phyloP scores from a whole-genome alignment of 768 basidiomycete genomes.

The Termitomyces sp. region DNA sequence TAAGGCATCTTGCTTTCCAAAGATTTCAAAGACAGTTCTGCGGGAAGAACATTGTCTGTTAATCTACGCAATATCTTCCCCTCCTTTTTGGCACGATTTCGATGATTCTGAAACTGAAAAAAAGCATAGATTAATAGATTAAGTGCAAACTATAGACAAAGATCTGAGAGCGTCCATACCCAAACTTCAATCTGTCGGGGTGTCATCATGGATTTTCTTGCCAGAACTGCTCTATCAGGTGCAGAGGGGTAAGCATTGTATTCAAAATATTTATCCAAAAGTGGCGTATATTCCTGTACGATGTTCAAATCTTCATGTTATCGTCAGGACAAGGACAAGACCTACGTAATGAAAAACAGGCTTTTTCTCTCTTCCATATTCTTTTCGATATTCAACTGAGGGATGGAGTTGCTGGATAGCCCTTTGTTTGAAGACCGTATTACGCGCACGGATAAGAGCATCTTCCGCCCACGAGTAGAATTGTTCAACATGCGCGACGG shows the following conservation, averaged over 20 bases:
- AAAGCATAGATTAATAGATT: not conserved
- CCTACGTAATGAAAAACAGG: too few relatives aligned
- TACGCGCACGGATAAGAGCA: too few relatives aligned
- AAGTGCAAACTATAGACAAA: too few relatives aligned
- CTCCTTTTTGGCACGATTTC: conserved; percentile 31
- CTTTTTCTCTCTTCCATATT: too few relatives aligned
- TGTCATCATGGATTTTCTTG: conserved; percentile 36
- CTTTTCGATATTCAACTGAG: too few relatives aligned
- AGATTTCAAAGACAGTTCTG: conserved; percentile 17
- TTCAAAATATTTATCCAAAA: conserved; percentile 42
- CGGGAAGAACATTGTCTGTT: conserved; percentile 11
- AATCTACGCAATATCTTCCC: conserved; percentile 18
- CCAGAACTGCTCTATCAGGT: conserved; percentile 32
- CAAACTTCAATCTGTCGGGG: conserved; percentile 48
- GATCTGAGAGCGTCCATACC: too few relatives aligned
- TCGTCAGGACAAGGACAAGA: too few relatives aligned
- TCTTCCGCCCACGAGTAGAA: too few relatives aligned
- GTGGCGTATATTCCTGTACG: conserved; percentile 28
- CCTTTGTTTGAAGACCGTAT: too few relatives aligned
- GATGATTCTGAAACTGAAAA: conserved; percentile 42
- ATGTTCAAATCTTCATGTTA: too few relatives aligned
- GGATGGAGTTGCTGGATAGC: too few relatives aligned
- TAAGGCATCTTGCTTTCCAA: conserved; percentile 21
- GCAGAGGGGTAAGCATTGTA: conserved; percentile 41
- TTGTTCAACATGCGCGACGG: too few relatives aligned